Base-by-base conservation (phyloP, 2,329 filamentous ascomycete genomes). In the Xylariaceae sp. region DNA sequence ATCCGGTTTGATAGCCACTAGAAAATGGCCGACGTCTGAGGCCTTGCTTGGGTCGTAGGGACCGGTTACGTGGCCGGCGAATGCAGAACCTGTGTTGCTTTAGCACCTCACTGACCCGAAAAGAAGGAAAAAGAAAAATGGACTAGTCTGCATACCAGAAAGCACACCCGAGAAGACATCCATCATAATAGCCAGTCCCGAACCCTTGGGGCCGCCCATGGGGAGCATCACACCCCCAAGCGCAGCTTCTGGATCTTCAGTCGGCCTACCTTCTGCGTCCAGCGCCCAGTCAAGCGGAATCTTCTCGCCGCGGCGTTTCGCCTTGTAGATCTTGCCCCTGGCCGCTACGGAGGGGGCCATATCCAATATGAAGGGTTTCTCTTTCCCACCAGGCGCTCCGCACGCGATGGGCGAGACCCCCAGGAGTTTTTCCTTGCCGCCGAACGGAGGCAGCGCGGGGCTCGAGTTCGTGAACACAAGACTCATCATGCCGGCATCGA, bases 141-240 rank as follows among this genome's bases (percentile, higher is more conserved):
- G 12, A 40, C 37, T 7, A 6, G 3, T 8, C 29, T 4, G 32
- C 59, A 55, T 44, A 62, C 67, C 67, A 0, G 87, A 89, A 0
- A 94, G 65, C 0, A 88, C 85, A 0, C 88, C 89, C 0, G 87
- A 91, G 66, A 94, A 92, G 2, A 95, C 86, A 66, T 94, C 88
- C 89, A 94, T 94, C 87, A 91, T 92, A 53, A 94, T 81, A 0
- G 87, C 75, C 41, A 94, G 69, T 0, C 80, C 89, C 2, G 85
- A 88, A 0, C 89, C 89, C 69, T 94, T 94, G 0, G 89, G 88
- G 0, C 89, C 89, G 2, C 88, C 88, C 86, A 94, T 91, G 0
- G 89, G 88, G 26, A 92, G 72, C 89, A 94, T 92, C 3, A 91
- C 87, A 1, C 88, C 88, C 35, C 83, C 80, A 7, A 94, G 72